Base-by-base conservation (phyloP, 1,284 basidiomycete genomes). In the Microstroma glucosiphilum region DNA sequence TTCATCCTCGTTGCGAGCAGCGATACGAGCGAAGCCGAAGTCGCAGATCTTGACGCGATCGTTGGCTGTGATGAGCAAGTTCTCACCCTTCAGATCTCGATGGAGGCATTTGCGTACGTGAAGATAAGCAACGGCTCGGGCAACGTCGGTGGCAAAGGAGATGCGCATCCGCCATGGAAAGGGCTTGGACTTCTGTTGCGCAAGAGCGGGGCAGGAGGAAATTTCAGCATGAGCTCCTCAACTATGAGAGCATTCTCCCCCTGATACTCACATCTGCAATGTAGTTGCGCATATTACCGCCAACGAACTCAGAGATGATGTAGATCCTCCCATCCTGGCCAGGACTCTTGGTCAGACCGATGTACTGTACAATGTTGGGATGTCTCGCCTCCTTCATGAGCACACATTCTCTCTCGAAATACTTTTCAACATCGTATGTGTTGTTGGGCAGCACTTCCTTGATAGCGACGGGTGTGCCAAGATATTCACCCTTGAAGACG, bases 401-500 rank as follows among this genome's bases (percentile, higher is more conserved):
- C 37, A 91, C 86, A 89, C 92, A 96, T 83, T 98, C 94, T 41
- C 94, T 86, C 76, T 94, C 91, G 80, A 97, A 96, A 82, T 97
- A 97, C 82, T 98, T 98, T 74, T 89, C 86, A 26, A 96, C 82
- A 73, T 94, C 90, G 80, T 96, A 94, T 69, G 89, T 89, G 15
- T 83, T 89, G 15, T 89, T 91, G 0, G 91, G 90, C 1, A 92
- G 83, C 2, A 96, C 90, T 81, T 94, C 92, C 81, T 97, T 97
- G 81, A 96, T 91, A 42, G 92, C 92, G 30, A 97, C 91, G 70
- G 94, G 91, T 69, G 96, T 90, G 2, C 92, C 93, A 26, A 97
- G 86, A 81, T 97, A 97, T 26, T 83, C 86, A 1, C 89, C 92
- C 91, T 71, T 65, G 68, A 69, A 75, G 56, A 76, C 74, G 59